phyloP scores from a whole-genome alignment of 2,329 filamentous ascomycete genomes.

The Mollisiaceae sp. region DNA sequence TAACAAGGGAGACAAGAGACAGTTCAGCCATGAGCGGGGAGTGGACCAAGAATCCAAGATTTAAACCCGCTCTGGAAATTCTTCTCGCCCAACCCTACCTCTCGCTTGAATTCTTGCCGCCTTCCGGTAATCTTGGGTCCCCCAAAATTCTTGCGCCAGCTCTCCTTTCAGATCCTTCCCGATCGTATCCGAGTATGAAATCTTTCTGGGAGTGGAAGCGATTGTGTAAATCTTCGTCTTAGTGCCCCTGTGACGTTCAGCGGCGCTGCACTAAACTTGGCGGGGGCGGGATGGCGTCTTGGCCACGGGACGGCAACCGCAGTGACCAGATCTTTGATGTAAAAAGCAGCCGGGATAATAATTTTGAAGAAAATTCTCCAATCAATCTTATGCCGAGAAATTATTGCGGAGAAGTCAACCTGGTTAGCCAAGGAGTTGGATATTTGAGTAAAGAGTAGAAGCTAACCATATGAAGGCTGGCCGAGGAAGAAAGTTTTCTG shows the following conservation, averaged over 20 bases:
- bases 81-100: background rate
- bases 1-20: background rate
- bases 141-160: background rate
- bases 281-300: slow-evolving; percentile 6
- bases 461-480: background rate
- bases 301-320: background rate
- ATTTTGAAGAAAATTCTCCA: slow-evolving; percentile 3
- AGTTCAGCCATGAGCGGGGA: background rate
- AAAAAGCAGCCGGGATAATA: background rate
- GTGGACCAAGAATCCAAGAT: background rate
- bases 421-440: background rate
- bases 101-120: background rate
- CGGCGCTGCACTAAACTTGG: background rate
- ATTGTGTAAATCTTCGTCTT: slow-evolving; percentile 13
- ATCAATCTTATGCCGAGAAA: background rate
- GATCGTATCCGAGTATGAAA: background rate
- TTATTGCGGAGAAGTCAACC: background rate
- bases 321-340: background rate
- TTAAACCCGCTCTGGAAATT: background rate
- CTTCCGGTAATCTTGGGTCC: background rate
- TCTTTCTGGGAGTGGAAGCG: background rate
- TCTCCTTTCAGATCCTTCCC: background rate
- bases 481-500: background rate
- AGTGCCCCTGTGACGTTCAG: slow-evolving; percentile 4
- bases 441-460: background rate